Evolutionary conservation across 176 grass and related monocot genomes (phyloP).

Genomic region (Carex pumila): DNA sequence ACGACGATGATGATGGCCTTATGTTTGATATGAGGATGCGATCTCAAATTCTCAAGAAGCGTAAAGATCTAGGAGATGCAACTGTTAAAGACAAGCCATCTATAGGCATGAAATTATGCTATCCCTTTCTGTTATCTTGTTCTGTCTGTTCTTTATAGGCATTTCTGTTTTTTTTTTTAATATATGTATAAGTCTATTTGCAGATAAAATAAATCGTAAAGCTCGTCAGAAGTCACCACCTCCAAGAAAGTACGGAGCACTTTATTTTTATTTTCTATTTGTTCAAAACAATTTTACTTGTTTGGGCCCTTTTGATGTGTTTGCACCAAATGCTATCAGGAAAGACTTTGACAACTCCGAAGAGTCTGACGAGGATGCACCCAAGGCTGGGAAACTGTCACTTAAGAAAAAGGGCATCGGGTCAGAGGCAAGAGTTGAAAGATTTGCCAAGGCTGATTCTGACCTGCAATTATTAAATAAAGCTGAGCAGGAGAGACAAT

Average conservation of each 20-base stretch:
- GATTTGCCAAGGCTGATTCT: constrained; percentile 55
- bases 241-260: constrained; percentile 18
- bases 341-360: constrained; percentile 26
- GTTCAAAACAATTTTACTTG: constrained; percentile 11
- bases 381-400: constrained; percentile 67
- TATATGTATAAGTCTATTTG: background rate
- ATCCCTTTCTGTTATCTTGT: background rate
- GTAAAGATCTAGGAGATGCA: constrained; percentile 61
- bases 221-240: background rate
- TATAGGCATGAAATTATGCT: constrained; percentile 37
- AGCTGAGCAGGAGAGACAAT: constrained; percentile 81
- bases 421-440: constrained; percentile 75
- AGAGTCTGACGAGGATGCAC: constrained; percentile 26
- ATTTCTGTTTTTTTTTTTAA: background rate
- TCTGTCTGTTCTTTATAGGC: background rate
- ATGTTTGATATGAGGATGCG: constrained; percentile 91
- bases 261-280: constrained; percentile 13
- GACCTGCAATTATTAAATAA: constrained; percentile 83
- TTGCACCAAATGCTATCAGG: constrained; percentile 36
- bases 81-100: constrained; percentile 32
- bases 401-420: constrained; percentile 92
- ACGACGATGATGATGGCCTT: constrained; percentile 54
- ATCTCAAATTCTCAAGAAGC: constrained; percentile 72
- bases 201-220: constrained; percentile 14
- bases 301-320: background rate